Evolutionary conservation across 352 stramenopile genomes (phyloP), one percentile per base, ranked within the genome.

Genomic region (Pythium myriotylum): DNA sequence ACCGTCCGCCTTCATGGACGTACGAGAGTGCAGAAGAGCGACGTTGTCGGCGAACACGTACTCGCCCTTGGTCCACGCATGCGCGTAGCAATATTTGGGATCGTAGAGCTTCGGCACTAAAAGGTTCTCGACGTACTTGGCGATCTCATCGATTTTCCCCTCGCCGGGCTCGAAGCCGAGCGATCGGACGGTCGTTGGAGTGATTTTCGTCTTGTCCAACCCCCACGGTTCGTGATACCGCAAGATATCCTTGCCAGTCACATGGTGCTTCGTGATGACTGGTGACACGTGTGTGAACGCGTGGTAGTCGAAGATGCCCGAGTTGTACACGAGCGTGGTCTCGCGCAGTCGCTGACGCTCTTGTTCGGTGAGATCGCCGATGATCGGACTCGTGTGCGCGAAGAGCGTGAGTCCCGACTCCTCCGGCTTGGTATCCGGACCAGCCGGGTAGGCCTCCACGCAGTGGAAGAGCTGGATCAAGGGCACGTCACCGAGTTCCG

Each of bases 401-500:
- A 47, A 47, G 5, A 47, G 40, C 13, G 40, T 47, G 40, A 19
- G 40, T 13, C 40, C 40, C 10, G 10, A 35, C 39, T 22, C 26
- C 6, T 23, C 19, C 13, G 23, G 20, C 10, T 33, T 37, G 6
- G 14, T 20, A 8, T 61, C 33, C n/a, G 9, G 37, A 10, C 26
- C 10, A 10, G 29, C 26, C 19, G 54, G 54, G 54, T 61, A 61
- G 23, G 54, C 29, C 42, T 54, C 32, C 9, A 61, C 19, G 37
- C 54, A 61, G 17, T 61, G 54, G 47, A 61, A 61, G 26, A 61
- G 35, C 54, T 61, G 54, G 37, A 35, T 53, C n/a, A 61, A 22
- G 9, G 54, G 35, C 8, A 61, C 54, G 23, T 61, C 54, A n/a
- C 54, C 54, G 42, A 61, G 47, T n/a, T 40, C 32, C 29, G 35